Evolutionary conservation across 2,329 filamentous ascomycete genomes (phyloP).

Genomic region (Clonostachys solani): DNA sequence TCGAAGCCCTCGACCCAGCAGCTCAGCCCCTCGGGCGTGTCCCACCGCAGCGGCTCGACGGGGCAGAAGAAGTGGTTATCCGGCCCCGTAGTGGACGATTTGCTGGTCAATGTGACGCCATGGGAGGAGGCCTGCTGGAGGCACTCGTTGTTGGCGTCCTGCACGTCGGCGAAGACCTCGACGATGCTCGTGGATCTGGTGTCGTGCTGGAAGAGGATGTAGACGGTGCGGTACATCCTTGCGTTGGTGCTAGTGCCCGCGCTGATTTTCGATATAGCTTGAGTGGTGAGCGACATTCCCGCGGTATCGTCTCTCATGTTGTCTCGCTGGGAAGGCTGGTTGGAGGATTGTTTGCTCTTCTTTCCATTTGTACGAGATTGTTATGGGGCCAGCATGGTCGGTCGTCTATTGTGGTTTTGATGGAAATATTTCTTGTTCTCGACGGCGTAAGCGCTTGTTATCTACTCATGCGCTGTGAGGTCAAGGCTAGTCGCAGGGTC

Average conservation of each 20-base stretch:
- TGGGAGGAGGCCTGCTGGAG: slow-evolving; percentile 17
- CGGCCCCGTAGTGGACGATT: slow-evolving; percentile 5
- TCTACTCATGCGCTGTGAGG: no score
- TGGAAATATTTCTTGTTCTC: rapidly evolving
- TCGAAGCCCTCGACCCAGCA: slow-evolving; percentile 31
- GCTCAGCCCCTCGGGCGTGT: slow-evolving; percentile 23
- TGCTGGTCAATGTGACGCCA: slow-evolving; percentile 12
- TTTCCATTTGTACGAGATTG: no score
- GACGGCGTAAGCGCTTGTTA: no score
- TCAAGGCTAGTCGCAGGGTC: no score
- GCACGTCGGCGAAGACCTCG: slow-evolving; percentile 23
- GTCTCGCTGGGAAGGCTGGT: no score
- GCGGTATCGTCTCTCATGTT: no score
- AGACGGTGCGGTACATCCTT: slow-evolving; percentile 11
- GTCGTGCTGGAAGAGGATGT: slow-evolving; percentile 21
- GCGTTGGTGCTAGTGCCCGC: not conserved
- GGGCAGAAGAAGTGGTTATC: slow-evolving; percentile 9
- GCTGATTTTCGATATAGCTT: no score
- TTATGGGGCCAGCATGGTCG: no score
- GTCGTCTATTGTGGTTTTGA: no score
- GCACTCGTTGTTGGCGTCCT: slow-evolving; percentile 27
- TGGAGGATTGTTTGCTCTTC: no score
- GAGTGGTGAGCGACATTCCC: no score
- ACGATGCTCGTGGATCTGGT: slow-evolving; percentile 15
- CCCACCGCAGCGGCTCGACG: slow-evolving; percentile 24